Conservation (phyloP, 495 filamentous ascomycete species). For the Talaromyces ruber region DNA sequence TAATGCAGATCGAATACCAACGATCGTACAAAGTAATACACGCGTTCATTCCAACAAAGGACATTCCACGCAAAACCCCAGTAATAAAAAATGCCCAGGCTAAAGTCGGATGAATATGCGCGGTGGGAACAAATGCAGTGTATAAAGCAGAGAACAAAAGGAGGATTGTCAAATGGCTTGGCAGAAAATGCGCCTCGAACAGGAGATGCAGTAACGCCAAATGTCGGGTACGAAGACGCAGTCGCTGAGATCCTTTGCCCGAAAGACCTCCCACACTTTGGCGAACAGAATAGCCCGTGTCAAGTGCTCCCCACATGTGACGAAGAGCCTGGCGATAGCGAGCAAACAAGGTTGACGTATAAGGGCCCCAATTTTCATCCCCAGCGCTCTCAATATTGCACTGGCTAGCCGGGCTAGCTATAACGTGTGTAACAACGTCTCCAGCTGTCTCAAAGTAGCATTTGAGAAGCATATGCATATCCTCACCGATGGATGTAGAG, state of each 20-base stretch:
- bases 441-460: slow-evolving; percentile 64
- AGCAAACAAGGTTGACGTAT: slow-evolving; percentile 43
- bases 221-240: slow-evolving; percentile 21
- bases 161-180: slow-evolving; percentile 52
- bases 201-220: slow-evolving; percentile 47
- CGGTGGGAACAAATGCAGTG: slow-evolving; percentile 35
- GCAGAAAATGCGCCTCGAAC: slow-evolving; percentile 63
- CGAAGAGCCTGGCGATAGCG: slow-evolving; percentile 58
- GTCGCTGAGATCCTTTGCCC: slow-evolving; percentile 13
- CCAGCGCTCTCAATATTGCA: slow-evolving; percentile 54
- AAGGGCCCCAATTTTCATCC: slow-evolving; percentile 32
- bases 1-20: slow-evolving; percentile 50
- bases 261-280: slow-evolving; percentile 18
- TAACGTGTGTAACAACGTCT: slow-evolving; percentile 40
- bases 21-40: slow-evolving; percentile 54
- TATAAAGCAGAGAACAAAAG: slow-evolving; percentile 51
- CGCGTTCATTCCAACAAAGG: slow-evolving; percentile 50
- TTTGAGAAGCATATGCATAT: slow-evolving; percentile 68
- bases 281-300: slow-evolving; percentile 49
- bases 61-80: slow-evolving; percentile 44
- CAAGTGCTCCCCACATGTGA: slow-evolving; percentile 67
- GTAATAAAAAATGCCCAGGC: slow-evolving; percentile 46
- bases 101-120: slow-evolving; percentile 38
- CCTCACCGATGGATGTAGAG: slow-evolving; percentile 60
- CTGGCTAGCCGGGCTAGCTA: slow-evolving; percentile 57